Evolutionary conservation across 2,329 filamentous ascomycete species (phyloP), one percentile per base, ranked within the genome.

Genomic region (Alternaria triticimaculans): DNA sequence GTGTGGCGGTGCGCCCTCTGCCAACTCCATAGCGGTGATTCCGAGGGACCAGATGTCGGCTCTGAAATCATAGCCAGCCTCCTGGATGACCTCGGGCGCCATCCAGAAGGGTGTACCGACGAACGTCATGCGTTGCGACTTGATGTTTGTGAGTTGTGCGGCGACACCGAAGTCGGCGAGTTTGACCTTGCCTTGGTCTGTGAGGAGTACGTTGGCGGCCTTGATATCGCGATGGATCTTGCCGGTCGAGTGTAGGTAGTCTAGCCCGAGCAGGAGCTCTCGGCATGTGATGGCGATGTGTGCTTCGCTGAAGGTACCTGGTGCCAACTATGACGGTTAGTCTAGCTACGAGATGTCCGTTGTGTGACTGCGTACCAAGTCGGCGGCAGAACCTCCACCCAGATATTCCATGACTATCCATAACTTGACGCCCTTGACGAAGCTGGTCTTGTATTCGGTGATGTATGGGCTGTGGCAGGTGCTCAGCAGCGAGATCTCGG

Each of bases 61-160:
- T 83, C 97, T 97, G 82, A 97, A 94, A 80, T 97, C 95, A 83
- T 98, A 97, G 51, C 95, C 95, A 60, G 93, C 96, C 81, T 98
- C 95, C 82, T 97, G 97, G 79, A 98, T 98, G 55, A 98, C 95
- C 82, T 98, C 95, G 8, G 95, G 95, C 2, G 96, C 95, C 95
- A 98, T 98, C 96, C 96, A 98, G 80, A 97, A 98, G 0, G 96
- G 96, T 0, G 95, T 98, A 97, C 96, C 96, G 20, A 99, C 96
- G 76, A 99, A 98, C 0, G 96, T 99, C 81, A 98, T 95, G 58
- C 96, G 89, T 80, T 97, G 94, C 3, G 95, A 97, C 82, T 97
- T 97, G 83, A 98, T 97, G 78, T 97, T 97, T 65, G 93, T 97
- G 74, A 99, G 86, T 80, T 99, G 96, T 28, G 96, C 95, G 8